Conservation (phyloP, 306 rosid species). For the Benincasa hispida region DNA sequence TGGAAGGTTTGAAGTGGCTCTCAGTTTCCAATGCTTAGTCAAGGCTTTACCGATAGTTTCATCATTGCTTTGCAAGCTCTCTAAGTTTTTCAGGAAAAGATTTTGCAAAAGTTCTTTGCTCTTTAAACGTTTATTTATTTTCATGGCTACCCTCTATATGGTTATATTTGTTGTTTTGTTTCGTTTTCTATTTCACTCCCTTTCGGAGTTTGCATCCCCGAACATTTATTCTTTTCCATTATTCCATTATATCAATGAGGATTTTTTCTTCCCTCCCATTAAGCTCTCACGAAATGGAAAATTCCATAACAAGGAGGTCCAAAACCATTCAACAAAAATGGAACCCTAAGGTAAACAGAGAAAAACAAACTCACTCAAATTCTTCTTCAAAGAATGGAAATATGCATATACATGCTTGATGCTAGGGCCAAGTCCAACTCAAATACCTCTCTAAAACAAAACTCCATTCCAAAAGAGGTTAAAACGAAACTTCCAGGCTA, state of each 20-base stretch:
- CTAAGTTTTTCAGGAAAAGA: no score
- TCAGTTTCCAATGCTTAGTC: not conserved
- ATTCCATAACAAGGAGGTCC: not conserved
- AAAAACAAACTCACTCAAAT: not conserved
- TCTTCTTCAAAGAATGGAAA: not conserved
- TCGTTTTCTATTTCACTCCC: no score
- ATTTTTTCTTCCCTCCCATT: not conserved
- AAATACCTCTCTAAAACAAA: not conserved
- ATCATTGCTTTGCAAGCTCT: not conserved
- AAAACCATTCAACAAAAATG: not conserved
- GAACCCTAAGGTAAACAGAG: not conserved
- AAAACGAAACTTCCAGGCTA: not conserved
- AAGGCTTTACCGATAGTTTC: not conserved
- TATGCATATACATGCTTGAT: not conserved
- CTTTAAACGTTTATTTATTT: no score
- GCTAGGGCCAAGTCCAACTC: no score
- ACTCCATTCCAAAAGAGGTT: not conserved
- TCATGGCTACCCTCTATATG: no score
- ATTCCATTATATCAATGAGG: no score
- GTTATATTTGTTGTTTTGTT: no score
- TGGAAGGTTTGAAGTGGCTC: not conserved
- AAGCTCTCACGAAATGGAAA: not conserved
- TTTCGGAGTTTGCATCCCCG: no score
- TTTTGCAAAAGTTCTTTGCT: no score
- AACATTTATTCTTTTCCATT: no score